A percentile compares a stretch with the other conserved stretches of the same genome.
These are phyloP conservation scores for Venturia aucupariae DNA, from an alignment of 2,329 filamentous ascomycete species.

Conservation along the genomic window DNA sequence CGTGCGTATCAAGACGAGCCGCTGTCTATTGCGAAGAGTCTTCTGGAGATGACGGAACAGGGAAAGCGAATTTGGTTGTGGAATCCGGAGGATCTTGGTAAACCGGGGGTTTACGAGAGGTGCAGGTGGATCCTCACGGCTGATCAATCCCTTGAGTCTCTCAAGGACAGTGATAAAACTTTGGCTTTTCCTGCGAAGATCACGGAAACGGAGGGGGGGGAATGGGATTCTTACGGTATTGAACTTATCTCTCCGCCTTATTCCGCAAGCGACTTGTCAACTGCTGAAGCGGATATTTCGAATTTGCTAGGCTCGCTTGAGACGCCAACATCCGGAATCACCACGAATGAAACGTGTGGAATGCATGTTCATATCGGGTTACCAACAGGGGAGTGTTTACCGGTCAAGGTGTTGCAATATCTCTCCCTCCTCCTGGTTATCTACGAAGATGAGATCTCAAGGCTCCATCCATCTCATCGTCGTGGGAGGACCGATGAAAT, in stretches of 20 bases:
- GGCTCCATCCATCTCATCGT: conserved; percentile 17
- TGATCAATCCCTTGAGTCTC: neutral
- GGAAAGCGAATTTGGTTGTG: neutral
- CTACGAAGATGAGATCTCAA: conserved; percentile 18
- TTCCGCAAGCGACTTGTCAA: neutral
- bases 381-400: conserved; percentile 13
- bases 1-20: conserved; percentile 14
- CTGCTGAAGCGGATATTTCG: conserved; percentile 10
- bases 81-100: neutral
- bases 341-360: conserved; percentile 17
- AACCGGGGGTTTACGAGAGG: neutral
- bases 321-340: conserved; percentile 3
- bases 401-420: conserved; percentile 19
- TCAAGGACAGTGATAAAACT: neutral
- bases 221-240: conserved; percentile 14
- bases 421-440: conserved; percentile 19
- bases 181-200: neutral
- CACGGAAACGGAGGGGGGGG: neutral
- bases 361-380: conserved; percentile 22
- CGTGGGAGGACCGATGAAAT: conserved; percentile 6
- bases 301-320: neutral
- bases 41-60: neutral
- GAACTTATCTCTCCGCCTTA: conserved; percentile 19
- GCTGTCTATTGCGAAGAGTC: neutral
- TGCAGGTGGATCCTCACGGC: neutral